A percentile compares a stretch with the other conserved stretches of the same genome.
phyloP scores from a whole-genome alignment of 2,329 filamentous ascomycete species.

The Monosporascus ibericus region DNA sequence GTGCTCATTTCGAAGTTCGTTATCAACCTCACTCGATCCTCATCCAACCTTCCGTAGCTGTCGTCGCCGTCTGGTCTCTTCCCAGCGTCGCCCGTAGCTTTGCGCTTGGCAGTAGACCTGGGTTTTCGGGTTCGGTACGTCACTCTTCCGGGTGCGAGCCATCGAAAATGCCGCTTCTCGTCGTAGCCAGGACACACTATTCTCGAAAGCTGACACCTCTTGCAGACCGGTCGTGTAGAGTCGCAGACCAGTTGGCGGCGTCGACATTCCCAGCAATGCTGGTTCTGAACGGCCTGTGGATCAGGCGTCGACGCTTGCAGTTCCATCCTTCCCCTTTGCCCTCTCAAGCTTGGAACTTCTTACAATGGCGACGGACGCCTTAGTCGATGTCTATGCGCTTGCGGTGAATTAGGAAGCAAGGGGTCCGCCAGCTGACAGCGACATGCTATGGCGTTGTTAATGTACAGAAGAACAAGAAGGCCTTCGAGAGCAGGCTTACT shows the following conservation, averaged over 20 bases:
- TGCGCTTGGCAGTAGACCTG: not conserved
- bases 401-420: not conserved
- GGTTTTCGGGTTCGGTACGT: conserved; percentile 20
- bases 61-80: not conserved
- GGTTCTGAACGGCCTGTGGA: not conserved
- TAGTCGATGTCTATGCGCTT: not conserved
- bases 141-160: conserved; percentile 32
- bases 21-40: not conserved
- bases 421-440: not conserved
- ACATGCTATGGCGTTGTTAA: too few species aligned
- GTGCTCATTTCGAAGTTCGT: conserved; percentile 11
- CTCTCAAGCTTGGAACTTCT: not conserved
- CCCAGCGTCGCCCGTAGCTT: not conserved
- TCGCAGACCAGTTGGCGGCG: conserved; percentile 36
- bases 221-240: conserved; percentile 28
- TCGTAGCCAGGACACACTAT: conserved; percentile 34
- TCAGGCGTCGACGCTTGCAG: not conserved
- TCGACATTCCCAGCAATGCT: conserved; percentile 37
- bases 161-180: conserved; percentile 31
- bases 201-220: conserved; percentile 26
- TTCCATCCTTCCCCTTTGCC: not conserved
- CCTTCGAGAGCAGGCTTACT: too few species aligned
- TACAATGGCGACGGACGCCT: not conserved
- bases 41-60: not conserved
- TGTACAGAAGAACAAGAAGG: too few species aligned